Evolutionary conservation across 139 green algal genomes (phyloP).

Genomic region (Chlamydomonas schloesseri): DNA sequence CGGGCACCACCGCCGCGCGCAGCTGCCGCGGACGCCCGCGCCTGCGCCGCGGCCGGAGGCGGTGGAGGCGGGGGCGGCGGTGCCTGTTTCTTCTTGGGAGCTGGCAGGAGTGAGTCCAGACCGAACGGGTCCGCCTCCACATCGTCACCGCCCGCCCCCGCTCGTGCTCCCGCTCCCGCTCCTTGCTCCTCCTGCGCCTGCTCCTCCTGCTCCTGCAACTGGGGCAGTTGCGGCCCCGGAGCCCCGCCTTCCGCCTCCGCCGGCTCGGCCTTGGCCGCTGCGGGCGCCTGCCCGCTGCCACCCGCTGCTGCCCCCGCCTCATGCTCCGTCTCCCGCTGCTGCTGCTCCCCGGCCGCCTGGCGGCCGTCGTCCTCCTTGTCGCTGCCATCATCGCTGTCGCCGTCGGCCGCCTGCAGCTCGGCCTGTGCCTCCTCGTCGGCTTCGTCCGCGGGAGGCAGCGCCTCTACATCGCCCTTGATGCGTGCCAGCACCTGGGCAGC

Average conservation of each 20-base stretch:
- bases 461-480: conserved; percentile 42
- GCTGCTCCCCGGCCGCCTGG: not conserved
- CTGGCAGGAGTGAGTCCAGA: conserved; percentile 55
- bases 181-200: not conserved
- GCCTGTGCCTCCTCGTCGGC: conserved; percentile 14
- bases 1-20: not conserved
- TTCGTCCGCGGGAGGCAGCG: conserved; percentile 36
- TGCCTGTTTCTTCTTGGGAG: conserved; percentile 3
- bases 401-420: not conserved
- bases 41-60: not conserved
- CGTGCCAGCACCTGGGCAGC: conserved; percentile 24
- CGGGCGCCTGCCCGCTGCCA: too few relatives aligned
- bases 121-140: conserved; percentile 71
- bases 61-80: not conserved
- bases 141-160: not conserved
- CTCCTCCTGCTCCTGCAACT: not conserved
- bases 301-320: not conserved
- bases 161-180: not conserved
- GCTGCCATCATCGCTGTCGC: conserved; percentile 12
- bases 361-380: not conserved
- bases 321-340: not conserved
- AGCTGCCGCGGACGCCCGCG: not conserved
- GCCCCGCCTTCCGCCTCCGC: too few relatives aligned
- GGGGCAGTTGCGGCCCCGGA: not conserved
- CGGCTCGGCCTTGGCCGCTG: too few relatives aligned